Conservation (phyloP, 306 rosid genomes). For the Delonix regia region DNA sequence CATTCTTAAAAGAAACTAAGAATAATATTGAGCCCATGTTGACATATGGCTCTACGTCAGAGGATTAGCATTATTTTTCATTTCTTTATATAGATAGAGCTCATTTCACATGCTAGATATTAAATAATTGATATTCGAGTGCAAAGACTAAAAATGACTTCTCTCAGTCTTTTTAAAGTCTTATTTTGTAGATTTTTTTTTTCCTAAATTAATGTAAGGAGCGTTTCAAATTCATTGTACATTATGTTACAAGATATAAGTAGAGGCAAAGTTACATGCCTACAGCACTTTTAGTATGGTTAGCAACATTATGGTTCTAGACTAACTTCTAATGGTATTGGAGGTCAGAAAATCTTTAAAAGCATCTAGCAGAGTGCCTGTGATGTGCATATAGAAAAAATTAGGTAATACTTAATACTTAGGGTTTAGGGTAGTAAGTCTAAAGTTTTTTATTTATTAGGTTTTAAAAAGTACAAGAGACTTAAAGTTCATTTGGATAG, state of each 20-base stretch:
- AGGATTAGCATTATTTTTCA: background rate
- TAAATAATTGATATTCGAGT: background rate
- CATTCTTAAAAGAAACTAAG: slow-evolving; percentile 4
- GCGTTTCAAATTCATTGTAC: background rate
- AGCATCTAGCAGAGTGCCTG: slow-evolving; percentile 1
- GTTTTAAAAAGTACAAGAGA: background rate
- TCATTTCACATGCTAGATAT: slow-evolving; percentile 27
- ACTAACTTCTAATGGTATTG: slow-evolving; percentile 22
- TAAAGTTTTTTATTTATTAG: background rate
- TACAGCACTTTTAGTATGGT: background rate
- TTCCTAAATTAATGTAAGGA: background rate
- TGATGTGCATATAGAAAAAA: slow-evolving; percentile 17
- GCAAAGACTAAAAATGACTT: background rate
- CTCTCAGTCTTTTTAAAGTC: background rate
- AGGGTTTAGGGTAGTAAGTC: background rate
- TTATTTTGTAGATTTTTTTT: background rate
- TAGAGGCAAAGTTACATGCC: background rate
- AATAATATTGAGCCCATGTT: slow-evolving; percentile 2
- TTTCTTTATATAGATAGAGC: slow-evolving; percentile 17
- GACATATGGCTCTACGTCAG: background rate
- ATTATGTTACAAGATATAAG: background rate
- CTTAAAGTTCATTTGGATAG: no score
- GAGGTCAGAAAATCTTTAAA: slow-evolving; percentile 9
- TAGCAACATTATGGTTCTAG: background rate
- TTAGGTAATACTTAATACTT: background rate